Evolutionary conservation across 2,329 filamentous ascomycete species (phyloP).

Genomic region (Exophiala aquamarina): DNA sequence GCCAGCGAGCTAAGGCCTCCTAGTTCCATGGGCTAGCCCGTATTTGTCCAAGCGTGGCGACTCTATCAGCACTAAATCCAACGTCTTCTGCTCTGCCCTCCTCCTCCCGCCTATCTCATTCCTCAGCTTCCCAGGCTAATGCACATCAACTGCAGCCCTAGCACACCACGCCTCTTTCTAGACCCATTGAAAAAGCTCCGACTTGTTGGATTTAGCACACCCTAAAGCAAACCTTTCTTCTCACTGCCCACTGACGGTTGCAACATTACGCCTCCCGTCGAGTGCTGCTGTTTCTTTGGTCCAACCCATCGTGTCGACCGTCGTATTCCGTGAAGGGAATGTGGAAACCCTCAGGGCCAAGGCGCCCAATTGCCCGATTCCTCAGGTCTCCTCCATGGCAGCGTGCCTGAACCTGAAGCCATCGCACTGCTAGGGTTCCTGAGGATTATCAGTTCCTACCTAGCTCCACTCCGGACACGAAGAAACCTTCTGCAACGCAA

Average conservation of each 20-base stretch:
- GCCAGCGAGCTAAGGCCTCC: not conserved
- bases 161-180: no score
- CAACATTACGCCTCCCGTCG: constrained; percentile 14
- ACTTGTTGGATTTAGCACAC: constrained; percentile 20
- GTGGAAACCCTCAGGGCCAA: not conserved
- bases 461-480: not conserved
- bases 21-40: not conserved
- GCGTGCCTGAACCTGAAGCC: not conserved
- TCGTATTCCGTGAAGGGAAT: not conserved
- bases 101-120: not conserved
- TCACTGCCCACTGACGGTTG: constrained; percentile 19
- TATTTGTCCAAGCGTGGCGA: not conserved
- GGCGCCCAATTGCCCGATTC: no score
- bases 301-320: not conserved
- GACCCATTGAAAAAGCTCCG: no score
- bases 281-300: constrained; percentile 1
- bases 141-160: constrained; percentile 1
- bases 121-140: not conserved
- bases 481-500: not conserved
- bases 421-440: no score
- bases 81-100: not conserved
- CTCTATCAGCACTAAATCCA: not conserved
- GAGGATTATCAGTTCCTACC: no score
- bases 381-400: not conserved
- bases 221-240: not conserved